phyloP scores from a whole-genome alignment of 176 grass and related monocot genomes.

The Ampelocalamus luodianensis region DNA sequence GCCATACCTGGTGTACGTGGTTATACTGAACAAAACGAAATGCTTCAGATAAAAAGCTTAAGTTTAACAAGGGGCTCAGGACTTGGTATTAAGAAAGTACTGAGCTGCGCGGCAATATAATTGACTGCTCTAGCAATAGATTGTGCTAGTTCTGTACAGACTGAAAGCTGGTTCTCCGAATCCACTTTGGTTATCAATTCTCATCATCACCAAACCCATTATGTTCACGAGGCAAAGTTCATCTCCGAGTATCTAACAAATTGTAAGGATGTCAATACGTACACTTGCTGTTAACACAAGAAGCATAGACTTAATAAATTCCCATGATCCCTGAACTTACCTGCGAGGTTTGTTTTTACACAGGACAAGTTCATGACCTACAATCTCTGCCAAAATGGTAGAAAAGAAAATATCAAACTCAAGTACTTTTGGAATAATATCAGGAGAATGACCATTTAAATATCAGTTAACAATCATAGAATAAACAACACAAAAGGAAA shows the following conservation, averaged over 20 bases:
- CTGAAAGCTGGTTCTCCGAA: slow-evolving; percentile 9
- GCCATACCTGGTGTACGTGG: slow-evolving; percentile 11
- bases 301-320: slow-evolving; percentile 15
- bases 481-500: no score
- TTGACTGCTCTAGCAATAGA: slow-evolving; percentile 26
- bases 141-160: slow-evolving; percentile 33
- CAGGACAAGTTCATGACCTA: slow-evolving; percentile 49
- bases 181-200: slow-evolving; percentile 20
- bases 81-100: slow-evolving; percentile 36
- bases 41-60: not conserved
- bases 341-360: slow-evolving; percentile 70
- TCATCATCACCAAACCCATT: slow-evolving; percentile 21
- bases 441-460: no score
- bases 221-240: slow-evolving; percentile 66
- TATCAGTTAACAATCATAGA: no score
- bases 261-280: slow-evolving; percentile 32
- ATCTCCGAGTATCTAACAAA: slow-evolving; percentile 86
- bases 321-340: slow-evolving; percentile 43
- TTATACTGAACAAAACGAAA: not conserved
- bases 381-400: slow-evolving; percentile 43
- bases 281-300: not conserved
- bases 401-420: not conserved
- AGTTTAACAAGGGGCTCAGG: not conserved
- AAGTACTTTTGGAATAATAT: no score
- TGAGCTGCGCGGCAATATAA: slow-evolving; percentile 31